Percentiles rank a stretch among this genome's conserved stretches.
These are phyloP conservation scores for Chlamydomonas schloesseri DNA, from an alignment of 139 green algal genomes.

Conservation along the genomic window DNA sequence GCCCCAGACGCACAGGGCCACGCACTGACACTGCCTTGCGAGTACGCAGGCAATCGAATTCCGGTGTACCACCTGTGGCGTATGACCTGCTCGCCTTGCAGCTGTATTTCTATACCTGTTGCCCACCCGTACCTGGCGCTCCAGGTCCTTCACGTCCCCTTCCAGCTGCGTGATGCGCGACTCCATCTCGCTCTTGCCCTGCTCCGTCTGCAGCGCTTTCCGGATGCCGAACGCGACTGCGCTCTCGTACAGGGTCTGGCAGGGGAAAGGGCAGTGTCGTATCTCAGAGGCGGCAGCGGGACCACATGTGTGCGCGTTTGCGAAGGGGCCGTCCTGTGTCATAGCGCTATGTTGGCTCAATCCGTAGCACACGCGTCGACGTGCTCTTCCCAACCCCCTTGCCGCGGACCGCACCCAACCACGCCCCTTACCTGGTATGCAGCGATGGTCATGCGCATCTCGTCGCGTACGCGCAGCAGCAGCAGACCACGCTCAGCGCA, in stretches of 20 bases:
- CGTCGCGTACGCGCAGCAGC: constrained; percentile 85
- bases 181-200: constrained; percentile 89
- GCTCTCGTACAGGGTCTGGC: constrained; percentile 90
- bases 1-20: too few species aligned
- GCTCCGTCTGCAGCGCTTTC: constrained; percentile 88
- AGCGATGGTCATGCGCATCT: constrained; percentile 88
- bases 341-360: too few species aligned
- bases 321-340: too few species aligned
- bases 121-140: constrained; percentile 72
- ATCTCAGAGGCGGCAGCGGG: background rate
- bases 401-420: too few species aligned
- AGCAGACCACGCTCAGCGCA: constrained; percentile 88
- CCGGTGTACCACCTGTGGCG: too few species aligned
- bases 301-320: too few species aligned
- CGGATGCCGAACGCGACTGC: constrained; percentile 90
- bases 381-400: too few species aligned
- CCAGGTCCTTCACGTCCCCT: constrained; percentile 77
- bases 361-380: too few species aligned
- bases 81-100: too few species aligned
- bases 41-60: too few species aligned
- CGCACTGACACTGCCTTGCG: too few species aligned
- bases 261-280: background rate
- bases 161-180: constrained; percentile 77
- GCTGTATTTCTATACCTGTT: too few species aligned
- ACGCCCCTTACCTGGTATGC: constrained; percentile 78